These are phyloP conservation scores for Xylaria venustula DNA, from an alignment of 495 filamentous ascomycete genomes.

Conservation along the genomic window DNA sequence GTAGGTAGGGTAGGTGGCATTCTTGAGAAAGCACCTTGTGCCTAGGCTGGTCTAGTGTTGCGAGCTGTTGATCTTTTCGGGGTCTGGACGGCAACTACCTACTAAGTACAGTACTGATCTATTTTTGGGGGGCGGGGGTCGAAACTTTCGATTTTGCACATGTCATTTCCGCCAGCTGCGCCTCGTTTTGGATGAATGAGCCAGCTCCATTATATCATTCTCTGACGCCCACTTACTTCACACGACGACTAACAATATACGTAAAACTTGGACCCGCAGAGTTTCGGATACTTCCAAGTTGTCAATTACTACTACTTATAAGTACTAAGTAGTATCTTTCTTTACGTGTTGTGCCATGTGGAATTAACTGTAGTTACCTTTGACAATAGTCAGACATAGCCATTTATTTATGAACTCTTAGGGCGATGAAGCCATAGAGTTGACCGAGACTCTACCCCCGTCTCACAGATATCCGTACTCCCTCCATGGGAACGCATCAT, in stretches of 20 bases:
- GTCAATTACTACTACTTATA: not conserved
- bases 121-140: constrained; percentile 9
- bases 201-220: not conserved
- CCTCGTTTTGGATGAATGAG: constrained; percentile 1
- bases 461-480: not conserved
- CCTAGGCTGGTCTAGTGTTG: too few species aligned
- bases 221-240: not conserved
- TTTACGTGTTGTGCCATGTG: too few species aligned
- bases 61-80: not conserved
- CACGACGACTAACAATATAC: not conserved
- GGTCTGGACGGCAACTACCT: not conserved
- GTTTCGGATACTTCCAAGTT: not conserved
- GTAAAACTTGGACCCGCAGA: not conserved
- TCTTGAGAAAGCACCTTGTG: not conserved
- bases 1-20: too few species aligned
- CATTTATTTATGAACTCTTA: too few species aligned
- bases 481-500: not conserved
- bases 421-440: not conserved
- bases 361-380: too few species aligned
- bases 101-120: not conserved
- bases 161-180: constrained; percentile 5
- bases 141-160: constrained; percentile 1
- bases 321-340: not conserved
- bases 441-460: not conserved
- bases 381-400: too few species aligned